Percentiles rank a stretch among this genome's conserved stretches.
These are phyloP conservation scores for Arthrinium puccinioides DNA, from an alignment of 2,329 filamentous ascomycete species.

Conservation along the genomic window DNA sequence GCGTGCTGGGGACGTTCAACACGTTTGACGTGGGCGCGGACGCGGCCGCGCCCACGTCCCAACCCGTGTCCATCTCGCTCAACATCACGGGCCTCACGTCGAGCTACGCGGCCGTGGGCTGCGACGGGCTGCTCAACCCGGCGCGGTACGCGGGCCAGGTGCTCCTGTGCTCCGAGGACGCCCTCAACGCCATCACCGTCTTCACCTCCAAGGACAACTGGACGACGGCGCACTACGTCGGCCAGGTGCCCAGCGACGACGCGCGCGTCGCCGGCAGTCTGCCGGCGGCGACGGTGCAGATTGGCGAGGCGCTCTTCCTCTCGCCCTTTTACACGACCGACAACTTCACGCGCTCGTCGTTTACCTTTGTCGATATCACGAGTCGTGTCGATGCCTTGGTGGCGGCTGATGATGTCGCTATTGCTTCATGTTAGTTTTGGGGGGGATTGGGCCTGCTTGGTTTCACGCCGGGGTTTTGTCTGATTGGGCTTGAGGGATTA, in stretches of 20 bases:
- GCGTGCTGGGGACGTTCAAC: background rate
- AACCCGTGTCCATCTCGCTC: background rate
- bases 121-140: background rate
- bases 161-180: background rate
- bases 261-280: background rate
- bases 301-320: background rate
- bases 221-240: background rate
- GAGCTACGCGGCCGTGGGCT: background rate
- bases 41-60: too few species aligned
- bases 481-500: too few species aligned
- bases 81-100: background rate
- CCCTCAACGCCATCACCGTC: background rate
- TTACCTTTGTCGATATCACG: background rate
- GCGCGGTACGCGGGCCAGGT: background rate
- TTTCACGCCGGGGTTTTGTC: too few species aligned
- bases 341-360: background rate
- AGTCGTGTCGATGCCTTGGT: too few species aligned
- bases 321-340: background rate
- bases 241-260: background rate
- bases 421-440: too few species aligned
- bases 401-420: too few species aligned
- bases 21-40: background rate
- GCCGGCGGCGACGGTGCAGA: background rate
- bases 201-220: background rate
- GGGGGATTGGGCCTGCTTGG: too few species aligned